Base-by-base conservation (phyloP, 75 land plant genomes). In the Picea glauca region DNA sequence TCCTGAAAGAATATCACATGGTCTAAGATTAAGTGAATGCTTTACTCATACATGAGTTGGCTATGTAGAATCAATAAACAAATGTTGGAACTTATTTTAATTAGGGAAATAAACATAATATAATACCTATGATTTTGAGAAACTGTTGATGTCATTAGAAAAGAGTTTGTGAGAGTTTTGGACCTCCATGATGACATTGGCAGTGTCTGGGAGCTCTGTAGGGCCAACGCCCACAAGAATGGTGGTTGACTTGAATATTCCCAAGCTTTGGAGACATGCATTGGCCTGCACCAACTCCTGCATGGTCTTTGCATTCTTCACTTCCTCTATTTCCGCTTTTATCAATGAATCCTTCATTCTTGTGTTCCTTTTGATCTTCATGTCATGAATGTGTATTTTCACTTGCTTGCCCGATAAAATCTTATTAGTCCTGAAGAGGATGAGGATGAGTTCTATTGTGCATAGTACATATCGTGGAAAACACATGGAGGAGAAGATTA, bases 151-250 rank as follows among this genome's bases (percentile, higher is more conserved):
- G 15, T 97, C 90, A 2, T 92, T 94, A 12, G 90, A 84, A 57
- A 90, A 80, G 6, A 89, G 92, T 6, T 72, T 87, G 43, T 79
- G 78, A 0, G 79, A 72, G 80, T 97, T 98, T 26, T 80, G 84
- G 11, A 97, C 91, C 60, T 91, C 89, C 4, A 97, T 83, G 18
- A 93, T 79, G 46, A 97, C 94, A 84, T 97, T 97, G 11, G 98
- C 87, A 26, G 98, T 95, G 15, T 89, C 94, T 1, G 96, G 96
- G n/a, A 96, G 93, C 88, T 94, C 99, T 4, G 89, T 80, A 21
- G 99, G 99, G 2, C 99, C 99, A 1, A 92, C 84, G 61, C 94
- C 96, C 54, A 97, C 85, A 7, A 86, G 90, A 31, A 97, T 89
- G 11, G 78, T 60, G 18, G 94, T 90, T 4, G 89, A 84, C 62